A percentile compares a stretch with the other conserved stretches of the same genome.
Conservation (phyloP, 75 land plant genomes). For the Picea sitchensis region DNA sequence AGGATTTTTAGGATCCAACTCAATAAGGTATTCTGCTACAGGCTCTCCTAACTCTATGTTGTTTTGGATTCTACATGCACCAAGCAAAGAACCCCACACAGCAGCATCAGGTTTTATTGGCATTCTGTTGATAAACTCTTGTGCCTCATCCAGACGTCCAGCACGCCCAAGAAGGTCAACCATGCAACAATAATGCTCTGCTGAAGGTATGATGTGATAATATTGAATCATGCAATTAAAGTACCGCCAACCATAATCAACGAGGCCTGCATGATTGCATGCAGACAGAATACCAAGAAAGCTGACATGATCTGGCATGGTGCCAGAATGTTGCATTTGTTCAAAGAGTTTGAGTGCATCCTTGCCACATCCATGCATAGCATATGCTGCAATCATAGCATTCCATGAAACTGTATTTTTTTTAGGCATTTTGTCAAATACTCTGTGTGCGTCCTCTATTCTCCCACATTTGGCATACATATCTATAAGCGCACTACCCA, state of each 20-base stretch:
- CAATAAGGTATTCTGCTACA: neutral
- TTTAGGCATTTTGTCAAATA: slow-evolving; percentile 9
- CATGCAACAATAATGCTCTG: slow-evolving; percentile 13
- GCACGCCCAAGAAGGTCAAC: slow-evolving; percentile 17
- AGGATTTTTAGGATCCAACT: neutral
- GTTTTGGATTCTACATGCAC: slow-evolving; percentile 7
- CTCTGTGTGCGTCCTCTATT: slow-evolving; percentile 1
- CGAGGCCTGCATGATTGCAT: slow-evolving; percentile 18
- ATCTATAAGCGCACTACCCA: slow-evolving; percentile 10
- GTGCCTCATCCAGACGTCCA: slow-evolving; percentile 15
- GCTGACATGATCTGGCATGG: slow-evolving; percentile 18
- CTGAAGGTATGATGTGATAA: slow-evolving; percentile 3
- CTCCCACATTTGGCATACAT: slow-evolving; percentile 20
- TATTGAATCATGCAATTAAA: slow-evolving; percentile 4
- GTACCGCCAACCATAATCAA: neutral
- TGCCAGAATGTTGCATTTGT: slow-evolving; percentile 23
- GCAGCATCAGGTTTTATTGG: slow-evolving; percentile 1
- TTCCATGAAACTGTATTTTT: slow-evolving; percentile 14
- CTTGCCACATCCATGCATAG: slow-evolving; percentile 18
- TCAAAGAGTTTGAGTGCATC: slow-evolving; percentile 17
- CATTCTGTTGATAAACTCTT: neutral
- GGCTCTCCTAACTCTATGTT: neutral
- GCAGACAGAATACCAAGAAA: slow-evolving; percentile 26
- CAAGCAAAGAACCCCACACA: slow-evolving; percentile 10
- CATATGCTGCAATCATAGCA: slow-evolving; percentile 27